phyloP scores from a whole-genome alignment of 129 eudicot species.

The Lactuca saligna region DNA sequence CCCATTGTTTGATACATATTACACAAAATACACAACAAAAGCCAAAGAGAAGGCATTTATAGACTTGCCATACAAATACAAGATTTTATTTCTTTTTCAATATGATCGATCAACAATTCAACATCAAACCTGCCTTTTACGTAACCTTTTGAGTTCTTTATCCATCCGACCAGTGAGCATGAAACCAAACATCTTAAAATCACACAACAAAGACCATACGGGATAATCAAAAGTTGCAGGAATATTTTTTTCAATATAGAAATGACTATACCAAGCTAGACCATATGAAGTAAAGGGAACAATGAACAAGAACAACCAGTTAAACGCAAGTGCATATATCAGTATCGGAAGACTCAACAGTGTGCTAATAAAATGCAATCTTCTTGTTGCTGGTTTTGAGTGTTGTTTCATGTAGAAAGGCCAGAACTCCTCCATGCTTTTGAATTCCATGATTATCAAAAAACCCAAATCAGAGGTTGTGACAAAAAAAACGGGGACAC shows the following conservation, averaged over 20 bases:
- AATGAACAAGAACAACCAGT: conserved; percentile 58
- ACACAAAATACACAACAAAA: not conserved
- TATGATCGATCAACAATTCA: not conserved
- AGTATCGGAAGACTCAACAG: conserved; percentile 54
- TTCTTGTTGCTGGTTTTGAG: conserved; percentile 88
- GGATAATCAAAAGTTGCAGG: conserved; percentile 99
- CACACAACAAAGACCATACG: conserved; percentile 81
- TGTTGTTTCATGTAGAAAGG: conserved; percentile 83
- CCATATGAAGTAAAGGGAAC: conserved; percentile 84
- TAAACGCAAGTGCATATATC: conserved; percentile 56
- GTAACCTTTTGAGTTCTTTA: conserved; percentile 91
- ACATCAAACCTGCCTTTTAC: conserved; percentile 50
- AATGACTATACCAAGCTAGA: conserved; percentile 92
- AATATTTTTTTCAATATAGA: conserved; percentile 77
- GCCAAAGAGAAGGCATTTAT: conserved; percentile 29
- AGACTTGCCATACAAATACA: conserved; percentile 50
- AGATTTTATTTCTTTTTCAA: too few species aligned
- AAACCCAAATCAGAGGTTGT: conserved; percentile 20
- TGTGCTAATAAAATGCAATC: conserved; percentile 94
- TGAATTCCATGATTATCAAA: conserved; percentile 52
- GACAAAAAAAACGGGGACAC: not conserved
- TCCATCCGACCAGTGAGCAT: conserved; percentile 98
- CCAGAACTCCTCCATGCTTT: conserved; percentile 94
- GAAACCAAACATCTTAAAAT: conserved; percentile 90
- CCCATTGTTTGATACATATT: conserved; percentile 20